Base-by-base conservation (phyloP, 2,329 filamentous ascomycete species). In the Ceratocystis huliohia region DNA sequence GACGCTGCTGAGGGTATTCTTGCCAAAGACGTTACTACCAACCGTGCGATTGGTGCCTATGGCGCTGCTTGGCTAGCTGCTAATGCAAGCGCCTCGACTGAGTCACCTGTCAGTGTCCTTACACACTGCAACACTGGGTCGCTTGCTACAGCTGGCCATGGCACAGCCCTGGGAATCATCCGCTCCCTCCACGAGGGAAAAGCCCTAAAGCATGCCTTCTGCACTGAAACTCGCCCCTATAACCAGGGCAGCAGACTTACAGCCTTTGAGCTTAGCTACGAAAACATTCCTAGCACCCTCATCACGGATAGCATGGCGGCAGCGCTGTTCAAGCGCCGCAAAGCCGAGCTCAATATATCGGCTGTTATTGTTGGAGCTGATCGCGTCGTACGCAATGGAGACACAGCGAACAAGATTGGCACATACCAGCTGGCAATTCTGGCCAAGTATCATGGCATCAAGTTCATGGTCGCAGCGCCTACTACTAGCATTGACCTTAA, bases 41-140 rank as follows among this genome's bases (percentile, higher is more conserved):
- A 99, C 75, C 81, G 89, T 69, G 82, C 83, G 30, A 97, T 99
- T 74, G 94, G 94, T 63, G 81, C 85, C 68, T 80, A 88, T 74
- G 94, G 94, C 48, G 89, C 91, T 0, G 81, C 86, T 70, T 99
- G 94, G 89, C 86, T 99, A 44, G 76, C 84, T 66, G 77, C 81
- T 50, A 84, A 89, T 72, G 78, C 76, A 22, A 74, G 76, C 70
- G 75, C 81, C 73, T 74, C 80, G 50, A 62, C 76, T 69, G 74
- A 81, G 70, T 37, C 65, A 10, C 72, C 79, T 76, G 71, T 96
- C 61, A 90, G 89, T n/a, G 87, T 99, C 56, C 78, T 99, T 70
- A 99, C 94, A 10, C 95, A 99, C 76, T 99, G 94, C 81, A 99
- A 99, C 76, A 99, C 94, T 25, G 94, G 94, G 33, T 96, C 93